A percentile compares a stretch with the other conserved stretches of the same genome.
Evolutionary conservation across 2,329 filamentous ascomycete species (phyloP).

Genomic region (Xylariaceae sp.): DNA sequence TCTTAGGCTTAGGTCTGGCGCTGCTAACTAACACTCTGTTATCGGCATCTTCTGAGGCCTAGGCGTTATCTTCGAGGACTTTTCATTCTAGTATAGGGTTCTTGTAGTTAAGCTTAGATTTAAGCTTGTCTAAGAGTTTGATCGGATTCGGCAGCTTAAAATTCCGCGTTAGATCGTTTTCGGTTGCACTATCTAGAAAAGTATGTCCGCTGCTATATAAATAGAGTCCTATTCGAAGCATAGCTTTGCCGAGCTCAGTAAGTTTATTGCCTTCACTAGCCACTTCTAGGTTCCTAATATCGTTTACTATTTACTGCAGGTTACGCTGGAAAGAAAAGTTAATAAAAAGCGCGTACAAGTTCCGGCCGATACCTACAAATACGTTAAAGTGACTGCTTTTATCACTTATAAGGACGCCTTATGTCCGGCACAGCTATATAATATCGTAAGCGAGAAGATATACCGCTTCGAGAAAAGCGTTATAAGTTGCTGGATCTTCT

Average conservation of each 20-base stretch:
- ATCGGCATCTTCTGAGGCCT: slow-evolving; percentile 65
- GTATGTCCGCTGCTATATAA: slow-evolving; percentile 85
- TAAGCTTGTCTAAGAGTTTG: slow-evolving; percentile 80
- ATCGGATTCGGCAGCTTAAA: slow-evolving; percentile 79
- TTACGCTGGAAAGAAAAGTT: slow-evolving; percentile 55
- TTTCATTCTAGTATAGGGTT: slow-evolving; percentile 92
- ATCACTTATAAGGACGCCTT: slow-evolving; percentile 77
- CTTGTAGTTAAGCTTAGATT: slow-evolving; percentile 76
- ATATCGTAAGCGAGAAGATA: slow-evolving; percentile 89
- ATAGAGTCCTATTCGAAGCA: slow-evolving; percentile 72
- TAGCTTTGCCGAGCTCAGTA: slow-evolving; percentile 44
- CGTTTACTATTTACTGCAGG: slow-evolving; percentile 44
- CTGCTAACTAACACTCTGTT: slow-evolving; percentile 49
- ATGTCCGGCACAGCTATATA: slow-evolving; percentile 88
- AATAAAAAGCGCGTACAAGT: slow-evolving; percentile 71
- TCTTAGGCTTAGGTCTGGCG: slow-evolving; percentile 28
- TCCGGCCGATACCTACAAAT: slow-evolving; percentile 84
- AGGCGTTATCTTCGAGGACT: slow-evolving; percentile 76
- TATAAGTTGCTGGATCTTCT: slow-evolving; percentile 79
- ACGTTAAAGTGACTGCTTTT: slow-evolving; percentile 75
- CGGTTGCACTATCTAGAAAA: slow-evolving; percentile 72
- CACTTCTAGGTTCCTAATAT: slow-evolving; percentile 39
- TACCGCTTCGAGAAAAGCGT: slow-evolving; percentile 84
- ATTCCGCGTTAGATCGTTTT: slow-evolving; percentile 69
- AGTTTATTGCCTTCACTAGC: slow-evolving; percentile 35